Evolutionary conservation across 805 yeast genomes (phyloP).

Genomic region (Nakazawaea populi): DNA sequence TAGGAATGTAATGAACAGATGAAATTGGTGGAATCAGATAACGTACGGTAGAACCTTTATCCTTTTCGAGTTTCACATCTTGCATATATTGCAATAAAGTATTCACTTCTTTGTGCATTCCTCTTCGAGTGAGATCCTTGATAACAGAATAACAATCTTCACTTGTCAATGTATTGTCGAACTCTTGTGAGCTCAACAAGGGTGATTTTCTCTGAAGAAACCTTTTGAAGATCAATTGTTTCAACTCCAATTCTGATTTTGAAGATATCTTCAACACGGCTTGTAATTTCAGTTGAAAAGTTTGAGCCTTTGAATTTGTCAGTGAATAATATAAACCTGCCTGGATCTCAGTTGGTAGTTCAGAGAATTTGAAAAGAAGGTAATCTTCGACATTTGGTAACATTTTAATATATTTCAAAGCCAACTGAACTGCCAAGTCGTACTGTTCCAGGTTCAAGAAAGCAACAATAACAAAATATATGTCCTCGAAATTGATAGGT

Average conservation of each 20-base stretch:
- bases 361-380: neutral
- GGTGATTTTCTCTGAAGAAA: conserved; percentile 7
- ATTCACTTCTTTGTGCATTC: conserved; percentile 5
- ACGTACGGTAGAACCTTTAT: neutral
- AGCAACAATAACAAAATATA: neutral
- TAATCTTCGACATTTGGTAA: conserved; percentile 2
- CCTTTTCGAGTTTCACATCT: neutral
- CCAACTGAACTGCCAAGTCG: neutral
- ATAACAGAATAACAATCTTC: conserved; percentile 7
- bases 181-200: neutral
- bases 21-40: conserved; percentile 8
- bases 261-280: neutral
- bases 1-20: conserved; percentile 7
- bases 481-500: conserved; percentile 2
- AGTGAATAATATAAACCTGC: conserved; percentile 4
- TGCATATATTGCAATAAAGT: conserved; percentile 6
- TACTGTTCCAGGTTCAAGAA: conserved; percentile 3
- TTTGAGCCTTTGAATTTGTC: neutral
- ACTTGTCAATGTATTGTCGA: neutral
- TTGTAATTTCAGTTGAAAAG: neutral
- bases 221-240: conserved; percentile 7
- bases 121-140: conserved; percentile 5
- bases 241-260: conserved; percentile 8
- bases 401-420: conserved; percentile 1
- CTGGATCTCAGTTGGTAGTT: neutral